Evolutionary conservation across 805 yeast genomes (phyloP).

Genomic region (Lachancea cidri): DNA sequence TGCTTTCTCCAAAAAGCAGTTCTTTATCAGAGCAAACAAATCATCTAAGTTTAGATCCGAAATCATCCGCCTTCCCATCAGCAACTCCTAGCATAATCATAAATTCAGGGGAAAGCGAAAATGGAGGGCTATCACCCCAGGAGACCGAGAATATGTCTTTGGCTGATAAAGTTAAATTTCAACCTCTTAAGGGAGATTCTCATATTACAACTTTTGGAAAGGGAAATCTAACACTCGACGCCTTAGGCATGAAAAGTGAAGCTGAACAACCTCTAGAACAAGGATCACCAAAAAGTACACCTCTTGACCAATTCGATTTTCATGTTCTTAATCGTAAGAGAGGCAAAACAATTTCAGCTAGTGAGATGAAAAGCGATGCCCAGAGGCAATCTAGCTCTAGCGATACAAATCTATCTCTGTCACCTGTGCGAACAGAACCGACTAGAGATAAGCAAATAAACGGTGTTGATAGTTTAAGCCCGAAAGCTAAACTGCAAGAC

Average conservation of each 20-base stretch:
- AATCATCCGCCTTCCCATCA: slow-evolving; percentile 1
- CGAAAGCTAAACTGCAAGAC: neutral
- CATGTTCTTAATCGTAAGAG: neutral
- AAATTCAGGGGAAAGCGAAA: slow-evolving; percentile 5
- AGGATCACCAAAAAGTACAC: neutral
- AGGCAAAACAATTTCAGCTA: slow-evolving; percentile 1
- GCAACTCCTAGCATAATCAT: slow-evolving; percentile 3
- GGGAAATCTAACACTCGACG: slow-evolving; percentile 46
- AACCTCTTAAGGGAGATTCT: slow-evolving; percentile 38
- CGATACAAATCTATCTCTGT: neutral
- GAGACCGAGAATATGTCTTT: slow-evolving; percentile 18
- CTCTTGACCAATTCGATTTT: neutral
- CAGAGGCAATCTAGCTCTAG: neutral
- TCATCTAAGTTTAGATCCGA: neutral
- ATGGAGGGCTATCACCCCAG: slow-evolving; percentile 2
- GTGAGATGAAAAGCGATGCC: neutral
- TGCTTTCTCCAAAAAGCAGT: neutral
- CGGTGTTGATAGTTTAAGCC: slow-evolving; percentile 1
- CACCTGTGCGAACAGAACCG: slow-evolving; percentile 5
- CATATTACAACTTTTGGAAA: slow-evolving; percentile 48
- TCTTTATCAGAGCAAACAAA: neutral
- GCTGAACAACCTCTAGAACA: slow-evolving; percentile 3
- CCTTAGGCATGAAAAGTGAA: slow-evolving; percentile 12
- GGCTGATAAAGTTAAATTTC: slow-evolving; percentile 25
- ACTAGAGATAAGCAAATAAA: neutral